A percentile compares a stretch with the other conserved stretches of the same genome.
Evolutionary conservation across 2,329 filamentous ascomycete species (phyloP).

Genomic region (Gyromitra esculenta): DNA sequence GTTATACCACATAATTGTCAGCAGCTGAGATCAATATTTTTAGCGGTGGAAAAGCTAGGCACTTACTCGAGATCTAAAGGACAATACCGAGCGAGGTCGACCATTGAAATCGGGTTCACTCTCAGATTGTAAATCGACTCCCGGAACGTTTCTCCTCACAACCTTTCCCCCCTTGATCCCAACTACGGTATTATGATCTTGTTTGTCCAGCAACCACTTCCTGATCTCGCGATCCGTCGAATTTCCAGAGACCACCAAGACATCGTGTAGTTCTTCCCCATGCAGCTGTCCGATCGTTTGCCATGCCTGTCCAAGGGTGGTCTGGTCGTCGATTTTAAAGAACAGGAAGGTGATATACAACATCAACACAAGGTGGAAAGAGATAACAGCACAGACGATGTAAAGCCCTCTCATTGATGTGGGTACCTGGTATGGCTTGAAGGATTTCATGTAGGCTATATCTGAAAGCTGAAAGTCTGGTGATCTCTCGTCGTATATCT

Average conservation of each 20-base stretch:
- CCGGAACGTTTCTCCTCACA: background rate
- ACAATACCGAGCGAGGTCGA: constrained; percentile 5
- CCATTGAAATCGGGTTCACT: background rate
- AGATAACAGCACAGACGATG: constrained; percentile 3
- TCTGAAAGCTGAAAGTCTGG: background rate
- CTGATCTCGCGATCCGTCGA: constrained; percentile 4
- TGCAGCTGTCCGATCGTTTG: constrained; percentile 33
- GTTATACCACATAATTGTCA: background rate
- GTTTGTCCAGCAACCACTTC: constrained; percentile 3
- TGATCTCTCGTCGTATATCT: constrained; percentile 27
- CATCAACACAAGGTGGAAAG: constrained; percentile 27
- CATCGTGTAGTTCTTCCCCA: constrained; percentile 5
- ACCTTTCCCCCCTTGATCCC: background rate
- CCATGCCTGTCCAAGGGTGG: constrained; percentile 39
- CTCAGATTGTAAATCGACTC: background rate
- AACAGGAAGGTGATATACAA: constrained; percentile 29
- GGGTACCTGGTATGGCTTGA: constrained; percentile 27
- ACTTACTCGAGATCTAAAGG: constrained; percentile 14
- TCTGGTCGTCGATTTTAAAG: constrained; percentile 26
- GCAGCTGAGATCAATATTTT: background rate
- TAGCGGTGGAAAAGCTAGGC: background rate
- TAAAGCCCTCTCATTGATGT: constrained; percentile 17
- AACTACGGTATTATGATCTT: background rate
- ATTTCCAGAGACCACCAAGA: constrained; percentile 7
- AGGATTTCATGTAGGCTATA: background rate